Base-by-base conservation (phyloP, 805 yeast genomes). In the Wilhelminamyces savonicus region DNA sequence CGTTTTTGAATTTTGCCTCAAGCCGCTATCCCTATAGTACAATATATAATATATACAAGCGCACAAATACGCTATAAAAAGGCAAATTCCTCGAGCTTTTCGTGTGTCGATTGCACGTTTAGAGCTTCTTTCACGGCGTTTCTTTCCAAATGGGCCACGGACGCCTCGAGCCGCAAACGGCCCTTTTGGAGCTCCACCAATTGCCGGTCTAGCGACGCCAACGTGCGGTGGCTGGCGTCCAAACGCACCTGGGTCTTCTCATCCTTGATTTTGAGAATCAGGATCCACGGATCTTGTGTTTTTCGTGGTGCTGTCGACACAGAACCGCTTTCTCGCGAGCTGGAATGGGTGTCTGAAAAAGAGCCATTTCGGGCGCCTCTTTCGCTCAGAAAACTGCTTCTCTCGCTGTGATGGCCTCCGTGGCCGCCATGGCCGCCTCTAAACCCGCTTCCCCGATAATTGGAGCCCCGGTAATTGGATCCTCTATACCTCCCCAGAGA, bases 11-110 rank as follows among this genome's bases (percentile, higher is more conserved):
- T n/a, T n/a, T n/a, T n/a, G n/a, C n/a, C n/a, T n/a, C n/a, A n/a
- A n/a, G n/a, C n/a, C n/a, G n/a, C n/a, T n/a, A n/a, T n/a, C n/a
- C n/a, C n/a, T 17, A 17, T 17, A 17, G 19, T 17, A 17, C 19
- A 10, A 5, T n/a, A 7, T 8, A 5, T 21, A 6, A n/a, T n/a
- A n/a, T n/a, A n/a, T 26, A 24, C 28, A 20, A 5, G 16, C 22
- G 13, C 10, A 13, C 23, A 28, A 15, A 14, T n/a, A 15, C 12
- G 24, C 19, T 40, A 66, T 29, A 62, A 39, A 35, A 62, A 62
- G 15, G 69, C 53, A 50, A 72, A 58, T 34, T 70, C 71, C 37
- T 71, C 77, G 24, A 73, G 51, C 40, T 69, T 70, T 36, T 73
- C 77, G 25, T 53, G 66, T 19, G 64, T 52, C n/a, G 61, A 29